phyloP scores from a whole-genome alignment of 352 stramenopile species.

The Phytophthora melonis region DNA sequence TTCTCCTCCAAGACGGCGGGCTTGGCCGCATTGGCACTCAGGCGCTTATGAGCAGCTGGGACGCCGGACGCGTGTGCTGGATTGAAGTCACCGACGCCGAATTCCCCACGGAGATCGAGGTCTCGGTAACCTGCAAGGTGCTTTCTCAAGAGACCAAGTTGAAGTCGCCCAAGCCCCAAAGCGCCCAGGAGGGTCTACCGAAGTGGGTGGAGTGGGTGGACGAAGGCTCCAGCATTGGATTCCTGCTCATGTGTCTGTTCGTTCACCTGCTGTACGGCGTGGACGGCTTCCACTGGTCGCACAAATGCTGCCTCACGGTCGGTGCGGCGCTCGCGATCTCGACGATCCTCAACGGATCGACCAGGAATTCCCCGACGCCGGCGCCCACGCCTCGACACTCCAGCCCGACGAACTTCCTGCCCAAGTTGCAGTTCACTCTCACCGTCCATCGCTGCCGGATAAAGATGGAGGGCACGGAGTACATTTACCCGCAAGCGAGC shows the following conservation, averaged over 20 bases:
- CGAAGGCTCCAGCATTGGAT: slow-evolving; percentile 83
- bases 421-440: slow-evolving; percentile 81
- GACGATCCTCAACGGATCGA: slow-evolving; percentile 79
- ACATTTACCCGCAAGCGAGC: slow-evolving; percentile 55
- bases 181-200: slow-evolving; percentile 45
- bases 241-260: slow-evolving; percentile 86
- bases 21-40: slow-evolving; percentile 83
- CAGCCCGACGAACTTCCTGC: slow-evolving; percentile 63
- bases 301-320: slow-evolving; percentile 88
- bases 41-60: slow-evolving; percentile 87
- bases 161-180: slow-evolving; percentile 38
- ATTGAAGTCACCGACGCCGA: slow-evolving; percentile 78
- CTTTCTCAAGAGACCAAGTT: slow-evolving; percentile 49
- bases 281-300: slow-evolving; percentile 86
- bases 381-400: slow-evolving; percentile 51
- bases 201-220: slow-evolving; percentile 83
- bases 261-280: slow-evolving; percentile 86
- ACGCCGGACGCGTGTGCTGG: slow-evolving; percentile 78
- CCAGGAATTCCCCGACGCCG: slow-evolving; percentile 35
- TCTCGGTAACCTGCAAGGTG: slow-evolving; percentile 83
- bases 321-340: slow-evolving; percentile 83
- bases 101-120: slow-evolving; percentile 78
- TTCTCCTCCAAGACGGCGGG: slow-evolving; percentile 77
- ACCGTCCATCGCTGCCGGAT: slow-evolving; percentile 84
- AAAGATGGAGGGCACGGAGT: slow-evolving; percentile 83